Percentiles rank a stretch among this genome's conserved stretches.
phyloP scores from a whole-genome alignment of 2,329 filamentous ascomycete genomes.

The Calonectria pseudoreteaudii region DNA sequence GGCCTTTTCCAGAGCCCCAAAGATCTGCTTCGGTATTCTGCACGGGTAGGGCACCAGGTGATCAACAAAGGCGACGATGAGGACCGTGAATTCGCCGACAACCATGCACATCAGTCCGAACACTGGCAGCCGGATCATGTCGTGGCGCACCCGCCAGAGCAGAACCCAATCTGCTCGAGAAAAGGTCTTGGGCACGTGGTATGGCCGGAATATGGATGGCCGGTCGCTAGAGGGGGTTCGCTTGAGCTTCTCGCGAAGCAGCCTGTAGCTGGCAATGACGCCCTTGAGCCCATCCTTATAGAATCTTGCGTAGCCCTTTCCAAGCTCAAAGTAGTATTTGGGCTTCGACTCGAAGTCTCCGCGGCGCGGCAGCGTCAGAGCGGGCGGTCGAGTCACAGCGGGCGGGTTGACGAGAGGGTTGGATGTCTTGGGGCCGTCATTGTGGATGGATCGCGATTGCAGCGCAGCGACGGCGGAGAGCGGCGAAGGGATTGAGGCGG shows the following conservation, averaged over 20 bases:
- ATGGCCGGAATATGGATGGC: slow-evolving; percentile 52
- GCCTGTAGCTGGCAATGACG: slow-evolving; percentile 75
- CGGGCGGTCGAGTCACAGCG: slow-evolving; percentile 76
- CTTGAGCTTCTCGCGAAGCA: slow-evolving; percentile 58
- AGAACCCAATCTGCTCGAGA: slow-evolving; percentile 80
- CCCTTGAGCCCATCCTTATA: slow-evolving; percentile 88
- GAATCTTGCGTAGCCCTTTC: slow-evolving; percentile 83
- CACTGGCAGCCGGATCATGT: slow-evolving; percentile 80
- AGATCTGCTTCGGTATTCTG: slow-evolving; percentile 81
- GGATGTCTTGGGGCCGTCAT: slow-evolving; percentile 43
- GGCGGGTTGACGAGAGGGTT: slow-evolving; percentile 75
- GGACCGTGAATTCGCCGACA: slow-evolving; percentile 87
- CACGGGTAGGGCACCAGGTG: slow-evolving; percentile 83
- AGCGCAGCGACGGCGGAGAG: slow-evolving; percentile 12
- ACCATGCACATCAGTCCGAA: slow-evolving; percentile 82
- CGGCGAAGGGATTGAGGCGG: slow-evolving; percentile 4
- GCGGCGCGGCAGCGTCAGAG: slow-evolving; percentile 72
- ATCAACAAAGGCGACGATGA: slow-evolving; percentile 79
- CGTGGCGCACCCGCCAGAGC: slow-evolving; percentile 74
- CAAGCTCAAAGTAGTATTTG: slow-evolving; percentile 69
- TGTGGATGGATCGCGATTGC: slow-evolving; percentile 40
- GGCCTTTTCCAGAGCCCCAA: slow-evolving; percentile 64
- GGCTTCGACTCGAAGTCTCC: slow-evolving; percentile 48
- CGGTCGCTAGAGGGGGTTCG: slow-evolving; percentile 66
- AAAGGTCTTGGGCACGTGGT: slow-evolving; percentile 48